Evolutionary conservation across 2,329 filamentous ascomycete genomes (phyloP).

Genomic region (Penicillium hesseltinei): DNA sequence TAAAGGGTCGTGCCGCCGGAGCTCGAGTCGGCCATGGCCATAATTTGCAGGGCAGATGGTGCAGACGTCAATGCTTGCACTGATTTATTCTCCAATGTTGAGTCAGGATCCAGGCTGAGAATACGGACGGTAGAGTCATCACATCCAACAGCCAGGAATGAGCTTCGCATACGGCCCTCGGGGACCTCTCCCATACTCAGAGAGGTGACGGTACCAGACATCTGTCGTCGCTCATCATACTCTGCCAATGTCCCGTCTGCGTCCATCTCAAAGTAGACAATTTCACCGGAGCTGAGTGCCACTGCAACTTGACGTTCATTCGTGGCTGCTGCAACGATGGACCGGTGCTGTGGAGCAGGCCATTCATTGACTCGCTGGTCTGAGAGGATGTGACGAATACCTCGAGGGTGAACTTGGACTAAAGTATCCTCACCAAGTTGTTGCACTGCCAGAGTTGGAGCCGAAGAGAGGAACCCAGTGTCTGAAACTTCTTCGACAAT

Average conservation of each 20-base stretch:
- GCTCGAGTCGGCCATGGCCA: constrained; percentile 92
- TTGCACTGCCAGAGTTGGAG: constrained; percentile 87
- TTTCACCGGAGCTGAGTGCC: constrained; percentile 90
- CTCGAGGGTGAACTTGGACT: constrained; percentile 93
- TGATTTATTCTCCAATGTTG: constrained; percentile 87
- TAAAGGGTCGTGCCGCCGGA: constrained; percentile 86
- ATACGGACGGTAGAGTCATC: constrained; percentile 96
- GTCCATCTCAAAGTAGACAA: constrained; percentile 98
- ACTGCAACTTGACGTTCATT: constrained; percentile 93
- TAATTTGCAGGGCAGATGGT: constrained; percentile 84
- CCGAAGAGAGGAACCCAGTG: constrained; percentile 84
- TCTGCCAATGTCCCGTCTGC: constrained; percentile 85
- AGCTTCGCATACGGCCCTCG: constrained; percentile 81
- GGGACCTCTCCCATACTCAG: constrained; percentile 92
- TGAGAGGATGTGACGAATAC: constrained; percentile 83
- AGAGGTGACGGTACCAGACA: constrained; percentile 92
- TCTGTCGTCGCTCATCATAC: constrained; percentile 91
- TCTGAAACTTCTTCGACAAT: constrained; percentile 95
- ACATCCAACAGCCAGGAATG: constrained; percentile 92
- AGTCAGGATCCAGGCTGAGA: constrained; percentile 83
- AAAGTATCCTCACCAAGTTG: constrained; percentile 90
- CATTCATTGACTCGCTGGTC: constrained; percentile 82
- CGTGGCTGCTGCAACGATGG: constrained; percentile 89
- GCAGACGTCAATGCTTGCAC: constrained; percentile 90
- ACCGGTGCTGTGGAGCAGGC: constrained; percentile 88